These are phyloP conservation scores for Coemansia sp. DNA, from an alignment of 192 early-diverging fungal species.

Conservation along the genomic window DNA sequence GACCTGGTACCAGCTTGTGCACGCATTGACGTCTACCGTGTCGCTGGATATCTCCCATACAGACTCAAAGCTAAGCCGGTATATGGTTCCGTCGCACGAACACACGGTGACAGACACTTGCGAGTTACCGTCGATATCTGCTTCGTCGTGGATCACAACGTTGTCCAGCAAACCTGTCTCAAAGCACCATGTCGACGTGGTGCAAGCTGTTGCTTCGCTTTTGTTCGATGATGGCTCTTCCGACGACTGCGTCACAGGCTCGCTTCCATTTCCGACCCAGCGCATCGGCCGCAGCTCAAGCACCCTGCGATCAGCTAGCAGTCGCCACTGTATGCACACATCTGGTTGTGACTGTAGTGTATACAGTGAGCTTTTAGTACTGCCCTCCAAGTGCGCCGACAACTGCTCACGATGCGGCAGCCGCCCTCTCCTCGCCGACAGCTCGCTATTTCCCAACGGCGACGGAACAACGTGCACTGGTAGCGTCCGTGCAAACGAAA, in stretches of 20 bases:
- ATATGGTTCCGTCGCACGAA: conserved; percentile 28
- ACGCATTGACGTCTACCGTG: conserved; percentile 21
- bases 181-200: conserved; percentile 45
- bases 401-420: conserved; percentile 23
- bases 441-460: conserved; percentile 2
- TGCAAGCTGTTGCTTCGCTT: conserved; percentile 16
- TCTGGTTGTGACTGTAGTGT: conserved; percentile 42
- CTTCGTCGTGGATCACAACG: conserved; percentile 29
- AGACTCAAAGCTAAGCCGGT: conserved; percentile 36
- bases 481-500: conserved; percentile 26
- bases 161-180: conserved; percentile 22
- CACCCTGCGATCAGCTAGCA: conserved; percentile 35
- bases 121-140: conserved; percentile 9
- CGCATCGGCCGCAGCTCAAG: conserved; percentile 47
- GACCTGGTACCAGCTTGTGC: conserved; percentile 42
- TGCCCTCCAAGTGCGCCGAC: conserved; percentile 32
- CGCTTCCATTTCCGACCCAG: conserved; percentile 23
- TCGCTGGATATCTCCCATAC: conserved; percentile 42
- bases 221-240: not conserved
- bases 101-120: conserved; percentile 30
- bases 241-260: not conserved
- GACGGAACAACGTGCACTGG: conserved; percentile 43
- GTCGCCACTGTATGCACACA: conserved; percentile 49
- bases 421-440: not conserved
- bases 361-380: conserved; percentile 28